Base-by-base conservation (phyloP, 345 rosid species). In the Pugionium dolabratum region DNA sequence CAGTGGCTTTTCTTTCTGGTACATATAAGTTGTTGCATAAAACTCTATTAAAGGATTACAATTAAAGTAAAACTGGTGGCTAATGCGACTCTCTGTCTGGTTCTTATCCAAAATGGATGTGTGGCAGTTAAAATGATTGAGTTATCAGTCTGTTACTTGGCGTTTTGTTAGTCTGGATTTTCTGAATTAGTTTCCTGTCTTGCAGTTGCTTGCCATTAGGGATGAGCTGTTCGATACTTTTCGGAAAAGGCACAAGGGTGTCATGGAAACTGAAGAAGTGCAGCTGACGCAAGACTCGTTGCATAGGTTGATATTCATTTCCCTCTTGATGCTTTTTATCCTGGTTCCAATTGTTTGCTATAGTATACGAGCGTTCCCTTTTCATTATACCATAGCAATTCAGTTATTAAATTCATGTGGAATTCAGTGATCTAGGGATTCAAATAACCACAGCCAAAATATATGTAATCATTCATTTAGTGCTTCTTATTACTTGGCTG, bases 141-240 rank as follows among this genome's bases (percentile, higher is more conserved):
- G 41, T 65, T 49, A 34, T 59, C 43, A 35, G 39, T 39, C 42
- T 45, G 45, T 52, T 43, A 44, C 51, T 58, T 51, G 29, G 18
- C 41, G 7, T 66, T 58, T 45, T 52, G 11, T 8, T 39, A n/a
- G 50, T 48, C 34, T 68, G 25, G 70, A 30, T 27, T 55, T 46
- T 69, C 18, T 62, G 31, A 74, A 40, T 18, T 34, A 9, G 37
- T 61, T 36, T 59, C 36, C 26, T 69, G 35, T 37, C 47, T 34
- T 51, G 60, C 89, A 92, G 96, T 78, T 93, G 78, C 71, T 88
- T 65, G 72, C 97, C 50, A 93, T 93, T 66, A 84, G 96, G 72
- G 96, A 93, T 75, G 98, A 93, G 59, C 91, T 93, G 66, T 90
- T 90, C 76, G 96, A 90, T 59, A 94, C 97, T 62, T 90, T 94